These are phyloP conservation scores for Delonix regia DNA, from an alignment of 306 rosid genomes.

Conservation along the genomic window DNA sequence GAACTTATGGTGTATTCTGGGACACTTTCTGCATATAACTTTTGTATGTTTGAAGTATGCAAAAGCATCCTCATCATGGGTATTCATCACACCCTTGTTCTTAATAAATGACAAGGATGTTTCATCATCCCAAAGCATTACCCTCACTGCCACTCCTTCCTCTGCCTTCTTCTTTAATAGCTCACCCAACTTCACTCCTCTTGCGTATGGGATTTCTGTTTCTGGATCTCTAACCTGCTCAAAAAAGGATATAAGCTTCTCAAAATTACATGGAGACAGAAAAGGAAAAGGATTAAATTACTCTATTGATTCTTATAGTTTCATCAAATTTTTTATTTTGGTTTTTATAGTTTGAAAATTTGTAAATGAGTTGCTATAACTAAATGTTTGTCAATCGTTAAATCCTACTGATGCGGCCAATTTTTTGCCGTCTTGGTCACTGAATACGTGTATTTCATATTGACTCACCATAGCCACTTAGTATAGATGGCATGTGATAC, in stretches of 20 bases:
- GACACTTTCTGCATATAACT: conserved; percentile 85
- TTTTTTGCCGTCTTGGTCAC: neutral
- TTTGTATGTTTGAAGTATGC: conserved; percentile 69
- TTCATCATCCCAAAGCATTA: conserved; percentile 95
- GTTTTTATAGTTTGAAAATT: neutral
- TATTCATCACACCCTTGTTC: conserved; percentile 83
- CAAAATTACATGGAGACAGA: neutral
- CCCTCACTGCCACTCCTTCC: conserved; percentile 90
- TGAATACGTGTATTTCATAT: neutral
- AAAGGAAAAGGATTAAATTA: neutral
- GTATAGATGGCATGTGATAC: neutral
- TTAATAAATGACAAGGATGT: conserved; percentile 79
- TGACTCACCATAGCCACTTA: neutral
- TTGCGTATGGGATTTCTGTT: conserved; percentile 75
- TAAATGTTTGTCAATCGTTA: neutral
- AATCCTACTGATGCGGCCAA: neutral
- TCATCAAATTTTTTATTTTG: neutral
- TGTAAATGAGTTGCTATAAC: neutral
- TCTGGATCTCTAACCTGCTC: conserved; percentile 82
- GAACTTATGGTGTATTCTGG: conserved; percentile 64
- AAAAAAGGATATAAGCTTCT: conserved; percentile 20
- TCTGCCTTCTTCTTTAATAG: conserved; percentile 82
- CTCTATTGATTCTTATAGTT: neutral
- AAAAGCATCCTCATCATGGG: conserved; percentile 84
- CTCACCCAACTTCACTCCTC: conserved; percentile 85